These are phyloP conservation scores for Phytopythium aichiense DNA, from an alignment of 352 stramenopile genomes.

Conservation along the genomic window DNA sequence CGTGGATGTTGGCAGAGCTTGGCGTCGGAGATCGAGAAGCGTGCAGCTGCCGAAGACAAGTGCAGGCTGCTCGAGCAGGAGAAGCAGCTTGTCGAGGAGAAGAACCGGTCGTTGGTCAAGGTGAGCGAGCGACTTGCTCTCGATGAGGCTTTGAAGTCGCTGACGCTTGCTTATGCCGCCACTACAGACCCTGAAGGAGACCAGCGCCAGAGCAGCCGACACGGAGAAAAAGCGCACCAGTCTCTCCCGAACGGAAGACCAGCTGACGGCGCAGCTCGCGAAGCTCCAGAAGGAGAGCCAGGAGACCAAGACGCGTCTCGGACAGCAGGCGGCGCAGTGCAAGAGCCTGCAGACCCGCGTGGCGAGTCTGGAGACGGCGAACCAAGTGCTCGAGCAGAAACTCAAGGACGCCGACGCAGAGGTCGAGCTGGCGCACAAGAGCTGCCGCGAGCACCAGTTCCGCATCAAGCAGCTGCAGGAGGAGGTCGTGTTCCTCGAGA, in stretches of 20 bases:
- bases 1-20: slow-evolving; percentile 8
- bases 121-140: slow-evolving; percentile 9
- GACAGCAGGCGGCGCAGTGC: slow-evolving; percentile 33
- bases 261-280: slow-evolving; percentile 36
- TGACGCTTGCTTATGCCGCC: neutral
- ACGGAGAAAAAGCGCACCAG: slow-evolving; percentile 36
- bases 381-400: slow-evolving; percentile 25
- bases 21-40: slow-evolving; percentile 11
- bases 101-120: slow-evolving; percentile 27
- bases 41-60: slow-evolving; percentile 13
- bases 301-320: slow-evolving; percentile 40
- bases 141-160: neutral
- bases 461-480: slow-evolving; percentile 67
- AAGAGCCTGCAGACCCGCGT: slow-evolving; percentile 49
- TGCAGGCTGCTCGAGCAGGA: slow-evolving; percentile 22
- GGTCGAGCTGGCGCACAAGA: slow-evolving; percentile 45
- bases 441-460: slow-evolving; percentile 52
- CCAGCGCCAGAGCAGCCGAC: slow-evolving; percentile 27
- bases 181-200: slow-evolving; percentile 37
- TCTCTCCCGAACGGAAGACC: slow-evolving; percentile 27
- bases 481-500: slow-evolving; percentile 58
- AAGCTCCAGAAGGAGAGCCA: slow-evolving; percentile 49
- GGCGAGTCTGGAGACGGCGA: slow-evolving; percentile 28
- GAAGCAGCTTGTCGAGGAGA: slow-evolving; percentile 46
- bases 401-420: slow-evolving; percentile 36